These are phyloP conservation scores for Leccinum longicurvipes DNA, from an alignment of 768 basidiomycete species.

Conservation along the genomic window DNA sequence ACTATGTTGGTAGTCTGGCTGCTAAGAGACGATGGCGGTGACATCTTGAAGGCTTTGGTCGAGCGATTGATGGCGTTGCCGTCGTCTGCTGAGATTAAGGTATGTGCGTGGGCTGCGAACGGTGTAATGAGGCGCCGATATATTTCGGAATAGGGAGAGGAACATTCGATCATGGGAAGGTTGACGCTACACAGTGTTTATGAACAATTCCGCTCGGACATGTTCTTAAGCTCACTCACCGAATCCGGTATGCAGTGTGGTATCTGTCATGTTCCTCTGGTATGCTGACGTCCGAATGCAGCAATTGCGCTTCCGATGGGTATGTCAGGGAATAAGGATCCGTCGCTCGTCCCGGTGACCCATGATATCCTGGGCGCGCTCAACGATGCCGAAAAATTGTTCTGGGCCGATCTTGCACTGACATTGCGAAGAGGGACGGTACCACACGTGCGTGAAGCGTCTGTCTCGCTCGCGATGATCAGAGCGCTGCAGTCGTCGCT, in stretches of 20 bases:
- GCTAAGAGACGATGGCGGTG: constrained; percentile 52
- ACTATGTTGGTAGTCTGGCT: constrained; percentile 53
- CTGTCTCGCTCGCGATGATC: constrained; percentile 66
- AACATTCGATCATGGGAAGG: constrained; percentile 70
- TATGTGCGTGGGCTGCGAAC: constrained; percentile 23
- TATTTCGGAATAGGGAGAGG: constrained; percentile 56
- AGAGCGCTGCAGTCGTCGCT: constrained; percentile 78
- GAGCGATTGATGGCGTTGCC: constrained; percentile 57
- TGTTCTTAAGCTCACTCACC: constrained; percentile 84
- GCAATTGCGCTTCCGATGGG: constrained; percentile 85
- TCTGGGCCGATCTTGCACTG: constrained; percentile 60
- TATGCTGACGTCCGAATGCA: constrained; percentile 31
- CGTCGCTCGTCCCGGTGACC: constrained; percentile 41
- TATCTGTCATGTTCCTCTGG: neutral
- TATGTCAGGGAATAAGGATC: constrained; percentile 47
- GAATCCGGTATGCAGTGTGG: constrained; percentile 72
- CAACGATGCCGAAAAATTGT: constrained; percentile 63
- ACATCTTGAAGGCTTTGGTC: constrained; percentile 51
- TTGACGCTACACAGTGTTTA: constrained; percentile 78
- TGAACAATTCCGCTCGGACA: constrained; percentile 75
- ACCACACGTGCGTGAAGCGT: constrained; percentile 69
- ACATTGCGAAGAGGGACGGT: constrained; percentile 60
- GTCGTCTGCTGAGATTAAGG: constrained; percentile 56
- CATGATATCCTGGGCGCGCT: constrained; percentile 61
- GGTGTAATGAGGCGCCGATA: neutral